Percentiles rank a stretch among this genome's conserved stretches.
phyloP scores from a whole-genome alignment of 257 asterid genomes.

The Echium plantagineum region DNA sequence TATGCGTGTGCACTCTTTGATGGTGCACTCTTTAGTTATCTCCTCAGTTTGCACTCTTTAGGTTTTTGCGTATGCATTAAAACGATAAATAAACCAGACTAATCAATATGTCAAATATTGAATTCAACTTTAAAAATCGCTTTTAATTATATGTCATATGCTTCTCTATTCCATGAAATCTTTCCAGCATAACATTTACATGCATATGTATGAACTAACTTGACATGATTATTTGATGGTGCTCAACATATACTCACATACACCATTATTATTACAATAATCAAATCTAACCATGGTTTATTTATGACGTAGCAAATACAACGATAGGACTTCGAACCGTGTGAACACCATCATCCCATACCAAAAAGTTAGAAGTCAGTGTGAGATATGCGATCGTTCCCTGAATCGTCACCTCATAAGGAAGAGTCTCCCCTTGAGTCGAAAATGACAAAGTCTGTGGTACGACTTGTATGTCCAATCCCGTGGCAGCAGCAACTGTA shows the following conservation, averaged over 20 bases:
- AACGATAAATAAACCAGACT: no score
- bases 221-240: neutral
- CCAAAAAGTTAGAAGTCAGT: neutral
- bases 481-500: neutral
- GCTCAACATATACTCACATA: neutral
- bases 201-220: no score
- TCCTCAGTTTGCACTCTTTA: no score
- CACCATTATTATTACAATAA: neutral
- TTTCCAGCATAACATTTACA: no score
- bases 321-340: constrained; percentile 1
- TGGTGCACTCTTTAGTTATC: no score
- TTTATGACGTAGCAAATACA: neutral
- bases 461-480: neutral
- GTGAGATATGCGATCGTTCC: neutral
- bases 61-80: no score
- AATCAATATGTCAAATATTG: no score
- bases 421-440: neutral
- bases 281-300: neutral
- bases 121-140: no score
- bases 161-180: no score
- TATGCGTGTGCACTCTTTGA: no score
- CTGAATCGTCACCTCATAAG: neutral
- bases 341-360: constrained; percentile 1
- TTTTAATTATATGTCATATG: no score
- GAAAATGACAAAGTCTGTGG: neutral